Evolutionary conservation across 2,329 filamentous ascomycete genomes (phyloP).

Genomic region (Ophiostoma montium): DNA sequence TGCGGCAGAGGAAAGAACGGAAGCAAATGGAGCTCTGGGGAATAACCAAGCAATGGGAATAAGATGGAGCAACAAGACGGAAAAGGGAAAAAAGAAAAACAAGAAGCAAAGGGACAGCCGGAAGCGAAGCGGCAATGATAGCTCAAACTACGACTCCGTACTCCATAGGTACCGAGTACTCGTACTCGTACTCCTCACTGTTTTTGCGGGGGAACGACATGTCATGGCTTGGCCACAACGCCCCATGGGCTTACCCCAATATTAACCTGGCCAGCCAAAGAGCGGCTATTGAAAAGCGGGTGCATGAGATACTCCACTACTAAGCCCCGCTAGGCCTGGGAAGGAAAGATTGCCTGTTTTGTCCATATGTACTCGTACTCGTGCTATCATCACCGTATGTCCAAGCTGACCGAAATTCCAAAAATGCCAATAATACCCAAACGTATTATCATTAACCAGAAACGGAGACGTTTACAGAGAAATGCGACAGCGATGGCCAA

Average conservation of each 20-base stretch:
- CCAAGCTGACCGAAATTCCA: too few relatives aligned
- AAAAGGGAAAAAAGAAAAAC: not conserved
- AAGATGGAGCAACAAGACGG: not conserved
- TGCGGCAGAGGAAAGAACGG: not conserved
- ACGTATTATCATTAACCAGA: not conserved
- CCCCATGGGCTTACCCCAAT: slow-evolving; percentile 3
- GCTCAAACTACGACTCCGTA: not conserved
- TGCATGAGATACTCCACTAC: not conserved
- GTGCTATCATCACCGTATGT: too few relatives aligned
- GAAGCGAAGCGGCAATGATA: not conserved
- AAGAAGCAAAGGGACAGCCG: not conserved
- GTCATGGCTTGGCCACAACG: not conserved
- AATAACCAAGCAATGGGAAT: not conserved
- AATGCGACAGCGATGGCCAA: not conserved
- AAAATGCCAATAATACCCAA: not conserved
- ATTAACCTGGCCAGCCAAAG: slow-evolving; percentile 3
- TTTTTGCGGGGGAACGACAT: slow-evolving; percentile 1
- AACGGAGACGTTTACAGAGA: not conserved
- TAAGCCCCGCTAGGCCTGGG: not conserved
- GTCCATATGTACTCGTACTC: too few relatives aligned
- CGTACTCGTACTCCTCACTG: not conserved
- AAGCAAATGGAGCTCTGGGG: not conserved
- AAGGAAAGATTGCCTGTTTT: slow-evolving; percentile 7
- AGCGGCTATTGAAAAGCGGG: slow-evolving; percentile 1
- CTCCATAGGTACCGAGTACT: not conserved